Conservation (phyloP, 345 rosid genomes). For the Jatropha curcas region DNA sequence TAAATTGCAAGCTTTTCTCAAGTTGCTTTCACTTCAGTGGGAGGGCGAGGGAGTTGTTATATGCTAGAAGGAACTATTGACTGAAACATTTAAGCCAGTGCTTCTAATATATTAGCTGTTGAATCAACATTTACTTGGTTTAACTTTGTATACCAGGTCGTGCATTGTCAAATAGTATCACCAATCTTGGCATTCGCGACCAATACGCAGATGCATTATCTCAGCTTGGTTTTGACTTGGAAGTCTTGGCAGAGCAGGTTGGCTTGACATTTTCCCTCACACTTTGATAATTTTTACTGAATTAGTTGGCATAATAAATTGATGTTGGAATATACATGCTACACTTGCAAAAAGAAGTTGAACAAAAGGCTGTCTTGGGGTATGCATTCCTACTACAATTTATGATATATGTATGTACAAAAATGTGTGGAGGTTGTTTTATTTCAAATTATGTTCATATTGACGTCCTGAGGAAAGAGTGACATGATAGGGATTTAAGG, state of each 20-base stretch:
- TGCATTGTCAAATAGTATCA: conserved; percentile 46
- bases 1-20: not conserved
- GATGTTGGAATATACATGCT: not conserved
- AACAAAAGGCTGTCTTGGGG: not conserved
- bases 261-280: conserved; percentile 13
- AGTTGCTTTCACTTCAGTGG: not conserved
- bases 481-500: not conserved
- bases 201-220: conserved; percentile 44
- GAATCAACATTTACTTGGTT: conserved; percentile 6
- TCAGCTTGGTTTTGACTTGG: conserved; percentile 55
- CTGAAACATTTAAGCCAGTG: not conserved
- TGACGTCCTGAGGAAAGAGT: not conserved
- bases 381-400: no score
- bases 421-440: not conserved
- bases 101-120: not conserved
- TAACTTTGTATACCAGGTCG: conserved; percentile 37
- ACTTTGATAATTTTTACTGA: conserved; percentile 8
- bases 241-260: conserved; percentile 59
- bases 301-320: not conserved
- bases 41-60: no score
- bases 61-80: not conserved
- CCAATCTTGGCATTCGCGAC: conserved; percentile 48
- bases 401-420: not conserved
- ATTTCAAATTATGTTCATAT: not conserved
- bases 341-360: not conserved